phyloP scores from a whole-genome alignment of 208 protist genomes.

The Wallacemonas sp. region DNA sequence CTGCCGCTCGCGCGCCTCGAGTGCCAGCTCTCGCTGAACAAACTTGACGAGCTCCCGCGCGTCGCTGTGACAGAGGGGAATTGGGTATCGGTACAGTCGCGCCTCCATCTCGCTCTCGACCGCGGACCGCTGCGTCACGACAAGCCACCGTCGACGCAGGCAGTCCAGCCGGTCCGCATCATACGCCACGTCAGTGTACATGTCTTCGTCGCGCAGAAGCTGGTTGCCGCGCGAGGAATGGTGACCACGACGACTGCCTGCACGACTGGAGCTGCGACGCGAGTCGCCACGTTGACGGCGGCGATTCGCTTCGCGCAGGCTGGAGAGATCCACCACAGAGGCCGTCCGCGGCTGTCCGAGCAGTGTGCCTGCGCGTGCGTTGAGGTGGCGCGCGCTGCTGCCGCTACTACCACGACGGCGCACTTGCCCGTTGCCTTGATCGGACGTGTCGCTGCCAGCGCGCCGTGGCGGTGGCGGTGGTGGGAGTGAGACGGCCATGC shows the following conservation, averaged over 20 bases:
- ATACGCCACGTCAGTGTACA: slow-evolving; percentile 13
- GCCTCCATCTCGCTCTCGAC: slow-evolving; percentile 44
- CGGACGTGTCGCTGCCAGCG: no score
- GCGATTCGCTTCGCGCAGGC: background rate
- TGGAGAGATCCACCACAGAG: background rate
- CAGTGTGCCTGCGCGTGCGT: background rate
- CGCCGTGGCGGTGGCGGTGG: background rate
- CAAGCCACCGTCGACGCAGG: slow-evolving; percentile 66
- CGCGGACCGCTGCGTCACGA: slow-evolving; percentile 16
- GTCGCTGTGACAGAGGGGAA: slow-evolving; percentile 55
- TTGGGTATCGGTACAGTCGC: slow-evolving; percentile 39
- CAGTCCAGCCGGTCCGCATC: slow-evolving; percentile 30
- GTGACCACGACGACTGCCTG: background rate
- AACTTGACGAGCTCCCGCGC: slow-evolving; percentile 22
- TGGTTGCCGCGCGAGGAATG: background rate
- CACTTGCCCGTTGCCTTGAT: no score
- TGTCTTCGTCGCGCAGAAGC: background rate
- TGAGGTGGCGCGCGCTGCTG: background rate
- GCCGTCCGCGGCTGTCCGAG: background rate
- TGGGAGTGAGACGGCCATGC: background rate
- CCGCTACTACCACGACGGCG: background rate
- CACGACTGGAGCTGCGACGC: no score
- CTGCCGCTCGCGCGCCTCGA: slow-evolving; percentile 16
- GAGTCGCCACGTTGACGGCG: background rate
- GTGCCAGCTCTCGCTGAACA: slow-evolving; percentile 18